Evolutionary conservation across 495 filamentous ascomycete genomes (phyloP).

Genomic region (Amorphotheca resinae): DNA sequence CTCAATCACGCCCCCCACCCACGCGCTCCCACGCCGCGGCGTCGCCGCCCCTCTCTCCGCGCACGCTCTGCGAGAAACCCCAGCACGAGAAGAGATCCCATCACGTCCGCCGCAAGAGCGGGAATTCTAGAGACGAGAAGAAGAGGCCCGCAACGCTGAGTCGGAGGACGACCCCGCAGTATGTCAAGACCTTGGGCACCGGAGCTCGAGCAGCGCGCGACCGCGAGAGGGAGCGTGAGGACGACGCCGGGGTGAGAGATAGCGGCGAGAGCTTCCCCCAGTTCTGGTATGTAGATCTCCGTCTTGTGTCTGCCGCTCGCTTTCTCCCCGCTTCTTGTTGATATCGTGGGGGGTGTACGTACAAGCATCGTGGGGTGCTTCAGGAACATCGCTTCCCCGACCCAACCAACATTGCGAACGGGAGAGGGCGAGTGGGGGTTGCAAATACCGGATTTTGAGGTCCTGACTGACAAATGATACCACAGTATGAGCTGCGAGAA

Average conservation of each 20-base stretch:
- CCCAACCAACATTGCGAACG: background rate
- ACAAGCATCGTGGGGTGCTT: background rate
- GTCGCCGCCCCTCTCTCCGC: constrained; percentile 1
- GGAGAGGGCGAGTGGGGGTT: constrained; percentile 15
- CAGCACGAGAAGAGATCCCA: background rate
- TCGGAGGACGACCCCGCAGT: constrained; percentile 13
- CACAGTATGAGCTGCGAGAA: constrained; percentile 21
- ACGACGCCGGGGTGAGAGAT: constrained; percentile 10
- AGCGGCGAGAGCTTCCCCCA: constrained; percentile 20
- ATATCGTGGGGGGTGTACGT: too few species aligned
- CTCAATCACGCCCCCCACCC: constrained; percentile 3
- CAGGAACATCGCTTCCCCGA: constrained; percentile 1
- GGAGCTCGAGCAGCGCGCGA: background rate
- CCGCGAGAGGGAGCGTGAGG: constrained; percentile 12
- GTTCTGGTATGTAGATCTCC: constrained; percentile 22
- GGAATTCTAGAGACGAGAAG: constrained; percentile 8
- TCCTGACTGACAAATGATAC: constrained; percentile 13
- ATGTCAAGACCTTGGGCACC: constrained; percentile 6
- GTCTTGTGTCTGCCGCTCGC: background rate
- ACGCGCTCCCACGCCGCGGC: background rate
- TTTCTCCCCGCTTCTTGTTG: too few species aligned
- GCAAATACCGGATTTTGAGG: constrained; percentile 5
- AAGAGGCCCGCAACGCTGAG: constrained; percentile 13
- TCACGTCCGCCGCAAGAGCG: background rate
- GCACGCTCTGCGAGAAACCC: background rate